Conservation (phyloP, 176 grass and related monocot species). For the Pharus latifolius region DNA sequence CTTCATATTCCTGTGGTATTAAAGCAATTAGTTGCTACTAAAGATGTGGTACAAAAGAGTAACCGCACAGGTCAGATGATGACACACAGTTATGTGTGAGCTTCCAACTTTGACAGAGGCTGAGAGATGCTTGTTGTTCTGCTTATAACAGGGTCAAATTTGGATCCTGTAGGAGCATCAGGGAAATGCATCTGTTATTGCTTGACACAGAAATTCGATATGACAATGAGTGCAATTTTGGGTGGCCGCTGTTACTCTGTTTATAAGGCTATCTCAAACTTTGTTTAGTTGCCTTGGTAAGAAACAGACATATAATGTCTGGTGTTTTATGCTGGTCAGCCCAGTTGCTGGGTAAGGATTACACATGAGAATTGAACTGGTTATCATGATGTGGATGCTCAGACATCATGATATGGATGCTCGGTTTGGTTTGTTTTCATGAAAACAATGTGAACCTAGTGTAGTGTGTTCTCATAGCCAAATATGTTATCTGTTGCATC, state of each 20-base stretch:
- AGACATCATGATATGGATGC: not conserved
- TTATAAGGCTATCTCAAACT: slow-evolving; percentile 1
- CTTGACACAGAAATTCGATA: not conserved
- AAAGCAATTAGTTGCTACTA: slow-evolving; percentile 8
- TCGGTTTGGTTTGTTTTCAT: not conserved
- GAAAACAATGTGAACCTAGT: slow-evolving; percentile 19
- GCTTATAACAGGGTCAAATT: slow-evolving; percentile 22
- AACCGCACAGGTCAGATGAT: not conserved
- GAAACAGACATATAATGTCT: not conserved
- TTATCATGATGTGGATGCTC: not conserved
- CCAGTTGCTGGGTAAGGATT: not conserved
- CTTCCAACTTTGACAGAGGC: not conserved
- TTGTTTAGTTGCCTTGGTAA: not conserved
- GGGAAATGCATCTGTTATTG: slow-evolving; percentile 9
- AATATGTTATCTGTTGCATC: slow-evolving; percentile 2
- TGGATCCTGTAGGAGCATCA: slow-evolving; percentile 10
- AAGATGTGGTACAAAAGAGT: slow-evolving; percentile 2
- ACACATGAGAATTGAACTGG: not conserved
- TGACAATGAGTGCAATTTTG: slow-evolving; percentile 4
- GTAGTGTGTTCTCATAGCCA: slow-evolving; percentile 14
- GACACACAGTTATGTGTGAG: not conserved
- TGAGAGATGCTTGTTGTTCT: slow-evolving; percentile 7
- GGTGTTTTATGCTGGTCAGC: slow-evolving; percentile 1
- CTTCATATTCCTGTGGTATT: slow-evolving; percentile 2
- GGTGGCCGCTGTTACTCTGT: not conserved